These are phyloP conservation scores for Metrosideros polymorpha DNA, from an alignment of 441 rosid species.

Conservation along the genomic window DNA sequence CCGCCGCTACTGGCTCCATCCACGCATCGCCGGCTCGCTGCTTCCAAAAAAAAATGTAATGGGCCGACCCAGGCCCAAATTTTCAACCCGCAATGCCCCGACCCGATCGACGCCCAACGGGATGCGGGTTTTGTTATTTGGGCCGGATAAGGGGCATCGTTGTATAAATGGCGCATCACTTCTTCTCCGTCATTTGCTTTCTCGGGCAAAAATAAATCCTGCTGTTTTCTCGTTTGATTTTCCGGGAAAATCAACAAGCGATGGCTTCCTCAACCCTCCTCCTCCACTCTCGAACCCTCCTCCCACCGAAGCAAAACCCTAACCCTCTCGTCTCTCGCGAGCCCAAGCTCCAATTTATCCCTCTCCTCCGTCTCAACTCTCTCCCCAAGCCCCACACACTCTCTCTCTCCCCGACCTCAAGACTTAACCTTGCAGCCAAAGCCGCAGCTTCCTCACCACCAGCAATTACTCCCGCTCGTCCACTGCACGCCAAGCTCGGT, in stretches of 20 bases:
- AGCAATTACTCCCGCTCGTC: neutral
- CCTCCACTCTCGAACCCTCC: slow-evolving; percentile 7
- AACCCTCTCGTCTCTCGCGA: neutral
- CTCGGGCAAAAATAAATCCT: neutral
- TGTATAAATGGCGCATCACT: neutral
- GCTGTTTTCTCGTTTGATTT: neutral
- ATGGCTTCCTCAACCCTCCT: neutral
- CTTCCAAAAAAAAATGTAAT: rapidly evolving
- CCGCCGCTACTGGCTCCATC: neutral
- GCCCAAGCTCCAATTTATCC: neutral
- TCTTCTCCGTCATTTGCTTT: neutral
- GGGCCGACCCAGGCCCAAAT: neutral
- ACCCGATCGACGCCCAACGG: neutral
- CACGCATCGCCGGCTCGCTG: too few relatives aligned
- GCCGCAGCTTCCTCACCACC: slow-evolving; percentile 4
- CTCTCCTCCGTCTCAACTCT: neutral
- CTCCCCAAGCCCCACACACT: neutral
- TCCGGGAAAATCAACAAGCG: neutral
- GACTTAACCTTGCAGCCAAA: neutral
- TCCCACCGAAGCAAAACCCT: neutral
- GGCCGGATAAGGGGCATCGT: neutral
- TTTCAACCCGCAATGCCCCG: neutral
- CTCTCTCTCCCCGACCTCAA: slow-evolving; percentile 1
- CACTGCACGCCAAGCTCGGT: slow-evolving; percentile 1
- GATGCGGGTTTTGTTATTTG: neutral